phyloP scores from a whole-genome alignment of 208 protist genomes.

The Trichomonas vaginalis region DNA sequence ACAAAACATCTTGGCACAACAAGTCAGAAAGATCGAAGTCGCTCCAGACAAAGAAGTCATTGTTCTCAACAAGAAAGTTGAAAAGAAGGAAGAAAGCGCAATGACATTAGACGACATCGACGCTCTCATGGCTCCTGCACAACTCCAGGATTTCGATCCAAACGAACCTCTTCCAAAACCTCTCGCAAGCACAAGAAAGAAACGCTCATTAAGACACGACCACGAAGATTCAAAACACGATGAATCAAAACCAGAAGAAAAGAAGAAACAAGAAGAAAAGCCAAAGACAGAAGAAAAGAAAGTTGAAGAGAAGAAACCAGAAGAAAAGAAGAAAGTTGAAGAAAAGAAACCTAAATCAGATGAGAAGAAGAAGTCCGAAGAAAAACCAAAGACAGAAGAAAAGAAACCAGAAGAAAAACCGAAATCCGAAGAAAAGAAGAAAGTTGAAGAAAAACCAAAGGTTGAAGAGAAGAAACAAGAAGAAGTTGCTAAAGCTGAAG shows the following conservation, averaged over 20 bases:
- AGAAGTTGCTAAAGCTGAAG: neutral
- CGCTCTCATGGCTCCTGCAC: too few relatives aligned
- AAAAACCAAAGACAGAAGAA: neutral
- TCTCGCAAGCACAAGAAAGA: too few relatives aligned
- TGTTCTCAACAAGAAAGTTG: too few relatives aligned
- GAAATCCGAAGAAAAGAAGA: neutral
- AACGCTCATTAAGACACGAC: too few relatives aligned
- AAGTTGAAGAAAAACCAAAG: neutral
- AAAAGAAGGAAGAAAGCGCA: neutral
- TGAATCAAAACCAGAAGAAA: neutral
- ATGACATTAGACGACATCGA: neutral
- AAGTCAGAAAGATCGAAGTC: too few relatives aligned
- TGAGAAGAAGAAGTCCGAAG: neutral
- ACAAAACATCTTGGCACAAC: too few relatives aligned
- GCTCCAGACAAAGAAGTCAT: too few relatives aligned
- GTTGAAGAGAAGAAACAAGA: too few relatives aligned
- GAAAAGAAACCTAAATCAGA: neutral
- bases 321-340: neutral
- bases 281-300: neutral
- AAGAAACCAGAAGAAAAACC: neutral
- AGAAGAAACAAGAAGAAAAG: neutral
- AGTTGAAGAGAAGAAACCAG: neutral
- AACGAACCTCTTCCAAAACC: too few relatives aligned
- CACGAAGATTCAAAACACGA: too few relatives aligned
- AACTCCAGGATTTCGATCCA: neutral